Evolutionary conservation across 306 rosid species (phyloP), one percentile per base, ranked within the genome.

Genomic region (Ceratonia siliqua): DNA sequence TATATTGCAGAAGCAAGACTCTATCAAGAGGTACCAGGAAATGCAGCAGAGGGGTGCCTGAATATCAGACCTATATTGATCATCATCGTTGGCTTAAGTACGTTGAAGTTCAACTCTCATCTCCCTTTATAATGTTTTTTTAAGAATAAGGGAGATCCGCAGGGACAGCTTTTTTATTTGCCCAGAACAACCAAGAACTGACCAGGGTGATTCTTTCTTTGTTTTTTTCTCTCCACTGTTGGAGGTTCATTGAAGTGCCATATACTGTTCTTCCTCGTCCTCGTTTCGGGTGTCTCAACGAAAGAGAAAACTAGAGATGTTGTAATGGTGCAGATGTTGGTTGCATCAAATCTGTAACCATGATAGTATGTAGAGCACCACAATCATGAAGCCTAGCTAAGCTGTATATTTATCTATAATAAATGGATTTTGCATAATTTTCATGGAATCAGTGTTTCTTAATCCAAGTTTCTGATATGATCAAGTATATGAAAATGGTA

Each of bases 1-100:
- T 57, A 86, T 90, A 0, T 8, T 94, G 78, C 97, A 94, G 81
- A 94, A 91, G 86, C 92, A 89, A 49, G 83, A 79, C 4, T 91
- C 98, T 0, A 61, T 94, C 78, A 91, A 91, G 80, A 89, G 92
- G 76, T 39, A 79, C 57, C 81, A 82, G 57, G 92, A 87, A 45
- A 85, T 85, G 83, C 38, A 70, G 43, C 70, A 83, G 62, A 82
- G 87, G 50, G 76, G 83, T 75, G 76, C 70, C 22, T 83, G 82
- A 79, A 58, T 46, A 54, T 38, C 15, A 20, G 22, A 28, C 30
- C 24, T 25, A 5, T 13, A 22, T 53, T 28, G 24, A 35, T 32
- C 14, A 21, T 67, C 76, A 49, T 17, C 65, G 39, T 57, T 68
- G 81, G 62, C 18, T 68, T 68, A 58, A 61, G 67, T 59, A 36